These are phyloP conservation scores for Talaromyces amestolkiae DNA, from an alignment of 2,329 filamentous ascomycete species.

Conservation along the genomic window DNA sequence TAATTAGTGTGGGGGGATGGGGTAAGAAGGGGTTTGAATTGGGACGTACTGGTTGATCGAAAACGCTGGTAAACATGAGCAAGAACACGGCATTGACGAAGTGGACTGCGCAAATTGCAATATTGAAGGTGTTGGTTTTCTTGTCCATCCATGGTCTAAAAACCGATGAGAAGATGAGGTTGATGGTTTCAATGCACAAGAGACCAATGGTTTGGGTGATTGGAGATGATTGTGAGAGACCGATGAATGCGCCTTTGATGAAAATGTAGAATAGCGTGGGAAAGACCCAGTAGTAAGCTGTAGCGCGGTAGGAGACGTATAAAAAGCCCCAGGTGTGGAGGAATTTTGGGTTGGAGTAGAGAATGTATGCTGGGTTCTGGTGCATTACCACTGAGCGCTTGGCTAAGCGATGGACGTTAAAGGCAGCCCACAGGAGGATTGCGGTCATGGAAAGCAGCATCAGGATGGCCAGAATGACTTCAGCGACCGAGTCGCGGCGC, in stretches of 20 bases:
- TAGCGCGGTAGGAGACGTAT: slow-evolving; percentile 94
- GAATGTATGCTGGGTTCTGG: slow-evolving; percentile 93
- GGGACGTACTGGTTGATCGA: slow-evolving; percentile 68
- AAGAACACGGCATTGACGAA: slow-evolving; percentile 89
- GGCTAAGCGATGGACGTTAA: slow-evolving; percentile 84
- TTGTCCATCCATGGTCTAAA: slow-evolving; percentile 98
- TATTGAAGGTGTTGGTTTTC: slow-evolving; percentile 95
- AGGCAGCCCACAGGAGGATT: slow-evolving; percentile 79
- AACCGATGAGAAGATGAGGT: slow-evolving; percentile 73
- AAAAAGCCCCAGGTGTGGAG: slow-evolving; percentile 98
- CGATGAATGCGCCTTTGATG: slow-evolving; percentile 87
- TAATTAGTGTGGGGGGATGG: not conserved
- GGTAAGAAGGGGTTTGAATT: not conserved
- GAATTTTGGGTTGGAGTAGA: slow-evolving; percentile 87
- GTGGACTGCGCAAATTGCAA: slow-evolving; percentile 83
- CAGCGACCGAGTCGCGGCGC: slow-evolving; percentile 75
- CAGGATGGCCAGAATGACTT: slow-evolving; percentile 82
- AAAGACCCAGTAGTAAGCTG: slow-evolving; percentile 91
- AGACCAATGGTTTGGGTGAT: slow-evolving; percentile 79
- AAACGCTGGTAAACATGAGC: slow-evolving; percentile 82
- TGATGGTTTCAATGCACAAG: slow-evolving; percentile 74
- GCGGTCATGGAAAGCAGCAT: slow-evolving; percentile 78
- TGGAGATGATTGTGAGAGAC: slow-evolving; percentile 68
- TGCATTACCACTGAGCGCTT: slow-evolving; percentile 86
- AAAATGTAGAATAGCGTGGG: slow-evolving; percentile 74